phyloP scores from a whole-genome alignment of 495 filamentous ascomycete genomes.

The Immersiella caudata region DNA sequence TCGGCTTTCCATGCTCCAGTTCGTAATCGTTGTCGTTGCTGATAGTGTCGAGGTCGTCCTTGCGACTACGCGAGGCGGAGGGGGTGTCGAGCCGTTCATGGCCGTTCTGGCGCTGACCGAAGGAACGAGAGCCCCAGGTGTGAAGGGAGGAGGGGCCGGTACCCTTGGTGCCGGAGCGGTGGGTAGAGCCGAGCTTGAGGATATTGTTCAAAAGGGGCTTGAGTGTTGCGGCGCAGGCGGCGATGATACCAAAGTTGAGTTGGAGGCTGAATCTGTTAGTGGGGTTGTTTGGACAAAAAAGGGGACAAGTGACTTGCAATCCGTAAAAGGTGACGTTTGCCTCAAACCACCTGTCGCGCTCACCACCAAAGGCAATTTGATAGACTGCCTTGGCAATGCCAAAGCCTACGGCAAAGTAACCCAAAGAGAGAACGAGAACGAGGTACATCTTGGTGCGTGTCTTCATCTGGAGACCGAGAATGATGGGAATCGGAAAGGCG shows the following conservation, averaged over 20 bases:
- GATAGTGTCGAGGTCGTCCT: too few species aligned
- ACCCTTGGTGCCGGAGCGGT: not conserved
- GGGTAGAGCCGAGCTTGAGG: conserved; percentile 18
- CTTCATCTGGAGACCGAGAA: conserved; percentile 28
- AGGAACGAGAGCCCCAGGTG: not conserved
- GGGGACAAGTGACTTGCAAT: conserved; percentile 14
- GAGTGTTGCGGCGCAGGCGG: conserved; percentile 29
- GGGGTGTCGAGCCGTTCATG: too few species aligned
- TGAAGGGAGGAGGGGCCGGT: not conserved
- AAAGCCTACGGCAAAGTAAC: conserved; percentile 27
- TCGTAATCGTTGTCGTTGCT: not conserved
- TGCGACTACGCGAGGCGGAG: too few species aligned
- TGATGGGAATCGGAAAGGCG: conserved; percentile 26
- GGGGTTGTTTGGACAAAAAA: not conserved
- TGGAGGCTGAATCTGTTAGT: conserved; percentile 23
- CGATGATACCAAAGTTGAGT: conserved; percentile 28
- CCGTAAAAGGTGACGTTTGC: conserved; percentile 23
- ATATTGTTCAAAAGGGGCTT: conserved; percentile 24
- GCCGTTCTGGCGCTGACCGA: not conserved
- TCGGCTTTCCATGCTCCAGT: not conserved
- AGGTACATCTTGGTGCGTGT: conserved; percentile 20
- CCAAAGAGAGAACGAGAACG: conserved; percentile 24
- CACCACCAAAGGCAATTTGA: conserved; percentile 18
- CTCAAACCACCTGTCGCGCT: conserved; percentile 24
- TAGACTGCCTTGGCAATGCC: conserved; percentile 27